These are phyloP conservation scores for Jamesozyma lodderae DNA, from an alignment of 805 yeast species.

Conservation along the genomic window DNA sequence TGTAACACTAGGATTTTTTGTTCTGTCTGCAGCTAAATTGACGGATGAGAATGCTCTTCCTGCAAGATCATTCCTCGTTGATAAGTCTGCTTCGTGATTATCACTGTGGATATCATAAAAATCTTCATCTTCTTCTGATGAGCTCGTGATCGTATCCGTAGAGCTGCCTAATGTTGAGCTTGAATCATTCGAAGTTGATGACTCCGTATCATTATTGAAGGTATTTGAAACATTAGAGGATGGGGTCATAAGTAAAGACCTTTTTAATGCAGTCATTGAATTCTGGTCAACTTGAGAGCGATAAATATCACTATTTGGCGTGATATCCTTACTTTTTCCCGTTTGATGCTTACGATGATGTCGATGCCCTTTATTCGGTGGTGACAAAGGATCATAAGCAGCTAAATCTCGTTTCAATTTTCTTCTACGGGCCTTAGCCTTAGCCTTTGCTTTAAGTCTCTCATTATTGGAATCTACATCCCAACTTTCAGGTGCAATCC, in stretches of 20 bases:
- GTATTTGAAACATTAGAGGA: not conserved
- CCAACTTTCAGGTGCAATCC: constrained; percentile 59
- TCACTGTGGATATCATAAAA: constrained; percentile 6
- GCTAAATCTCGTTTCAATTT: constrained; percentile 1
- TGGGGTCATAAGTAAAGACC: constrained; percentile 1
- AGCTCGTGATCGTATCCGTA: constrained; percentile 1
- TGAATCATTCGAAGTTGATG: constrained; percentile 3
- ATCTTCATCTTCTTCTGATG: constrained; percentile 8
- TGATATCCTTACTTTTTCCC: not conserved
- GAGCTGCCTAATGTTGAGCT: not conserved
- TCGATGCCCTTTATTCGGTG: constrained; percentile 6
- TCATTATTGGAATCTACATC: constrained; percentile 36
- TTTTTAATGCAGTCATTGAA: not conserved
- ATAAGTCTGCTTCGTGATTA: not conserved
- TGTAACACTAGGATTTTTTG: not conserved
- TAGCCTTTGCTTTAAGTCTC: constrained; percentile 4
- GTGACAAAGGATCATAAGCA: constrained; percentile 1
- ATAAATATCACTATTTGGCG: not conserved
- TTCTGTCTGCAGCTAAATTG: constrained; percentile 2
- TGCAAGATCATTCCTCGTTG: not conserved
- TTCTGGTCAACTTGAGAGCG: not conserved
- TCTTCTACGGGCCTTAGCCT: constrained; percentile 2
- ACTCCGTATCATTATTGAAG: not conserved
- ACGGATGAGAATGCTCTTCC: constrained; percentile 5
- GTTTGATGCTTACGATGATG: not conserved